These are phyloP conservation scores for Geotrichum bryndzae DNA, from an alignment of 1,139 yeast species.

Conservation along the genomic window DNA sequence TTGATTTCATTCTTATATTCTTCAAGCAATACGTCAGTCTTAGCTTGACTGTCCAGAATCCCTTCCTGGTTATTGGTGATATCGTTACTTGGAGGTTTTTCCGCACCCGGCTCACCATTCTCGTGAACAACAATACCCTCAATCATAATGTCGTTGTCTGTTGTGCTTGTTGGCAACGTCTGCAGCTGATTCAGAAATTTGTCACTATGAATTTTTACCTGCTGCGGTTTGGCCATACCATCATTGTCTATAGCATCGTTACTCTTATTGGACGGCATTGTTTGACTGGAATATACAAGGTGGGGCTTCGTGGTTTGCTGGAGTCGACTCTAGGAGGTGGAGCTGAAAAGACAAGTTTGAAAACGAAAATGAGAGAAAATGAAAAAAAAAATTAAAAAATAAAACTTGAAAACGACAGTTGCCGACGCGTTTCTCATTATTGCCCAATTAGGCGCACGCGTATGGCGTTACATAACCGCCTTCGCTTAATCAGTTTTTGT, in stretches of 20 bases:
- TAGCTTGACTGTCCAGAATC: not conserved
- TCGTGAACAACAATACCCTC: not conserved
- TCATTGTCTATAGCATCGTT: not conserved
- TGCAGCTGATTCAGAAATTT: constrained; percentile 8
- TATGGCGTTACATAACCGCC: too few relatives aligned
- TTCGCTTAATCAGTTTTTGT: too few relatives aligned
- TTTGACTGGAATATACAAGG: too few relatives aligned
- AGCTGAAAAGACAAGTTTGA: too few relatives aligned
- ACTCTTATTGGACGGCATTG: too few relatives aligned
- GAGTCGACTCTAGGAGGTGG: too few relatives aligned
- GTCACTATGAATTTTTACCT: constrained; percentile 10
- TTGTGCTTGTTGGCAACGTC: not conserved
- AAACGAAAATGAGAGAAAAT: too few relatives aligned
- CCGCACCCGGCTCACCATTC: not conserved
- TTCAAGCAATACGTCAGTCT: not conserved
- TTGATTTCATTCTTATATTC: not conserved
- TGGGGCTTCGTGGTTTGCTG: too few relatives aligned
- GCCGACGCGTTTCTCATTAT: too few relatives aligned
- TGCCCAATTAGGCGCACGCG: too few relatives aligned
- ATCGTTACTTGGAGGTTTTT: not conserved
- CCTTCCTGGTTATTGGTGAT: not conserved
- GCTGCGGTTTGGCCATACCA: constrained; percentile 9
- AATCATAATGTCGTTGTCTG: not conserved
- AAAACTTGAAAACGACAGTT: too few relatives aligned
- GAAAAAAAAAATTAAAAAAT: too few relatives aligned